Evolutionary conservation across 1,139 yeast species (phyloP), one percentile per base, ranked within the genome.

Genomic region (Magnusiomyces suaveolens): DNA sequence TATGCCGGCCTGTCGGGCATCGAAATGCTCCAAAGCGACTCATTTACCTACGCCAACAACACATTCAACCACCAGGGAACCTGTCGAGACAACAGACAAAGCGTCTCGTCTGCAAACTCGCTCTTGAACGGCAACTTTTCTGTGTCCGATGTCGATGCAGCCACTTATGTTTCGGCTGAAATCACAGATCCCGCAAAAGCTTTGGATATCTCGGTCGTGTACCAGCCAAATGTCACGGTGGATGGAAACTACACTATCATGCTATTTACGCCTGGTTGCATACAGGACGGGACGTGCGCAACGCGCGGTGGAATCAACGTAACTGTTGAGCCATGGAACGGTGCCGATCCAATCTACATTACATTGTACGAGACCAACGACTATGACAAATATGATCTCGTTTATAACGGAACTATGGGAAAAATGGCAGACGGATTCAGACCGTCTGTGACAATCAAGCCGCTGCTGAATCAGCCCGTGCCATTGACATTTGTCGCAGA

Each of bases 261-360:
- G 54, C 63, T 90, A 56, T 82, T 79, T 60, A 92, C 98, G 0
- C 97, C 97, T 0, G 97, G 98, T 0, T 92, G 99, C 70, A 58
- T 71, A 1, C 69, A 65, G 8, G 96, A 87, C 65, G 71, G 74
- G 48, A 78, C 95, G 0, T 92, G 99, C 69, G 63, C 67, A 26
- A 60, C 72, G 24, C 78, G 99, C 66, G 89, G 95, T 3, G 79
- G 81, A 33, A 90, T 87, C 3, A 86, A 87, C 62, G 96, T 84
- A 0, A 77, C 95, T 0, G 74, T 90, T 1, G 73, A 73, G 58
- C 39, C 54, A 10, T 24, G 51, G 24, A 43, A 16, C 6, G n/a
- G 41, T 18, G 63, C 68, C 8, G 77, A 76, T 21, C 71, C 78
- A 0, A 60, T 75, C 1, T 64, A 69, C 71, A 36, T 72, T 74